A percentile compares a stretch with the other conserved stretches of the same genome.
Conservation (phyloP, 148 eudicot genomes). For the Polygonum aviculare region DNA sequence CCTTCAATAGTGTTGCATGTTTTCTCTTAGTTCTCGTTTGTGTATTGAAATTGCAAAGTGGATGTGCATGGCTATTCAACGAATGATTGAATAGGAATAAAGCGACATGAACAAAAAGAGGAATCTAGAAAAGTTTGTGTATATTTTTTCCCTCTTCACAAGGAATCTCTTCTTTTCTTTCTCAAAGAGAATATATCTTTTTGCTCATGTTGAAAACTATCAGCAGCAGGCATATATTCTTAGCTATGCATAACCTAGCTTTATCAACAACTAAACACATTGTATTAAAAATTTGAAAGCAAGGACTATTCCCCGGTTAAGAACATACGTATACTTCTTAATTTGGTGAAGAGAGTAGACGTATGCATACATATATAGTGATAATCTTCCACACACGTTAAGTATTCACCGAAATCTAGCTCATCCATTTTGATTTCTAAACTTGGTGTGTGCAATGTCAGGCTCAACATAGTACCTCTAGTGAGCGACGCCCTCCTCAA, state of each 20-base stretch:
- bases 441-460: conserved; percentile 12
- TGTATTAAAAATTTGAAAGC: too few species aligned
- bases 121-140: not conserved
- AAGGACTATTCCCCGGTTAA: not conserved
- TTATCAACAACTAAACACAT: too few species aligned
- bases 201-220: not conserved
- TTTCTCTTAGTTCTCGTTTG: not conserved
- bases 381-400: not conserved
- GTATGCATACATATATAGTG: not conserved
- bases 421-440: too few species aligned
- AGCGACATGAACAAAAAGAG: not conserved
- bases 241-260: not conserved
- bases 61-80: not conserved
- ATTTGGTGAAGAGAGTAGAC: not conserved
- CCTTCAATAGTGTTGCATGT: not conserved
- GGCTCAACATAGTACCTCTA: conserved; percentile 63
- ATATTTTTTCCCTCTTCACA: not conserved
- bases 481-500: conserved; percentile 44
- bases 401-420: not conserved
- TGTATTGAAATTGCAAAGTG: not conserved
- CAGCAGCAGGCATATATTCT: not conserved
- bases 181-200: not conserved
- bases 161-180: too few species aligned
- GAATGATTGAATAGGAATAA: not conserved
- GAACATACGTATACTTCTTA: not conserved